phyloP scores from a whole-genome alignment of 306 rosid genomes.

The Vicia sativa region DNA sequence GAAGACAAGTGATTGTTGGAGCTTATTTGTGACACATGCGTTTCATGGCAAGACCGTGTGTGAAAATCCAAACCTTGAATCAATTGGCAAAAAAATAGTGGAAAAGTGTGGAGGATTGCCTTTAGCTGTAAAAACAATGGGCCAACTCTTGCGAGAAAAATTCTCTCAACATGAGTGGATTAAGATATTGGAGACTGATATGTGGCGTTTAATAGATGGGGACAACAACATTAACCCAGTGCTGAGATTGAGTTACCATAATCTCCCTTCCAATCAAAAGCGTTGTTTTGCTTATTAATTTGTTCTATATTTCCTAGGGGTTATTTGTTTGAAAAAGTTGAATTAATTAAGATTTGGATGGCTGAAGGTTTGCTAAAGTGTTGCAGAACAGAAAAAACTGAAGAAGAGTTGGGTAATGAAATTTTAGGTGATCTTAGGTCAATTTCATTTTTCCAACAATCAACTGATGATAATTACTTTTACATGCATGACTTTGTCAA shows the following conservation, averaged over 20 bases:
- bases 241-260: too few species aligned
- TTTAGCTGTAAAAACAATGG: neutral
- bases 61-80: too few species aligned
- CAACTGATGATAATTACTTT: neutral
- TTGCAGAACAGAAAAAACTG: neutral
- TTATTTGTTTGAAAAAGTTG: neutral
- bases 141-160: neutral
- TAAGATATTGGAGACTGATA: neutral
- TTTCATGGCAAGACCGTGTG: too few species aligned
- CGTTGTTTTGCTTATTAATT: too few species aligned
- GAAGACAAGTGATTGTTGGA: neutral
- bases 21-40: too few species aligned
- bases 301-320: neutral
- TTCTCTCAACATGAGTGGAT: neutral
- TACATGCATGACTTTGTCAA: neutral
- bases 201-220: neutral
- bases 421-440: neutral
- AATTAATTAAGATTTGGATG: neutral
- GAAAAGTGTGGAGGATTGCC: conserved; percentile 4
- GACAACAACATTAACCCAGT: neutral
- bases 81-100: neutral
- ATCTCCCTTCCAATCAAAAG: too few species aligned
- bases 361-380: neutral
- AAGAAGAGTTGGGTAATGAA: neutral
- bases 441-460: neutral